Evolutionary conservation across 306 rosid genomes (phyloP), one percentile per base, ranked within the genome.

Genomic region (Trichosanthes truncata): DNA sequence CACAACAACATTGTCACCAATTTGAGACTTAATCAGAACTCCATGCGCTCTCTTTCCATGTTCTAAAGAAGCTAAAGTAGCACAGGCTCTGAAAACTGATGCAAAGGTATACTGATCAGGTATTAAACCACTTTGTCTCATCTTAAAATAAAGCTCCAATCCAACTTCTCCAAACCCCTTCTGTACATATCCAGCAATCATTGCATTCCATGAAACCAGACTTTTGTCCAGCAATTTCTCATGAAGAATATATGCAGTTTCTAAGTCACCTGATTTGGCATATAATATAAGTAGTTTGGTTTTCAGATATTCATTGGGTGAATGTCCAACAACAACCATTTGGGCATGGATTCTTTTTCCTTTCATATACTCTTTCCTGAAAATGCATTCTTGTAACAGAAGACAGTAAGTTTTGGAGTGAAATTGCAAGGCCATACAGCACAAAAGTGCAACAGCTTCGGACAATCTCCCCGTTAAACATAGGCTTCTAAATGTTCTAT

Each of bases 91-190:
- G 73, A 89, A 85, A 68, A 90, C 91, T 4, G 97, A 93, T 55
- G 94, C 91, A 73, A 91, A 91, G 75, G 92, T 91, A 83, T 86
- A 89, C 67, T 89, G 95, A 75, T 93, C 95, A 35, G 97, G 98
- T 59, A 82, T 73, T 74, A 91, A 53, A 63, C 95, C 95, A 81
- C 84, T 45, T 80, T 52, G 87, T 84, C 95, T 93, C 97, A 93
- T 88, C 78, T 76, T 66, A 80, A 48, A 68, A 85, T 88, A 90
- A 49, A 86, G 79, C 68, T 81, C 82, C 88, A 91, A 84, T 65
- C 94, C 92, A 48, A 78, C 85, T 63, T 86, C 87, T 85, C 79
- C 86, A 56, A 83, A 81, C 12, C 93, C 92, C 52, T 84, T 89
- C 79, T 87, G 90, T 53, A 93, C 88, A 69, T 86, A 85, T 11